These are phyloP conservation scores for Termitomyces sp. DNA, from an alignment of 768 basidiomycete genomes.

Conservation along the genomic window DNA sequence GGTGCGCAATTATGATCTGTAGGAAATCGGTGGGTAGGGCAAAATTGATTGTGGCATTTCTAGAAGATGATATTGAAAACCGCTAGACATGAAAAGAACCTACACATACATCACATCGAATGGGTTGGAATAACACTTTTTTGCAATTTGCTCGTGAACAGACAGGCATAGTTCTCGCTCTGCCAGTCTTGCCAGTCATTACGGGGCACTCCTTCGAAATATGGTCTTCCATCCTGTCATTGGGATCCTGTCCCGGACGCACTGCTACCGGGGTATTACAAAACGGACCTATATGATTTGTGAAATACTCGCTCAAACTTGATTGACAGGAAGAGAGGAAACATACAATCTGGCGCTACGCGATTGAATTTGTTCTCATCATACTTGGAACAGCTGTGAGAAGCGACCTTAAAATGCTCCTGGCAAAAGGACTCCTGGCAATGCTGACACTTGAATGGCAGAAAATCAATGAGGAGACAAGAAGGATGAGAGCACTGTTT, in stretches of 20 bases:
- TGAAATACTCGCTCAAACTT: not conserved
- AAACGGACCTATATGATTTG: conserved; percentile 51
- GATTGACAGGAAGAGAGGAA: not conserved
- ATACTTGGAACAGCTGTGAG: conserved; percentile 65
- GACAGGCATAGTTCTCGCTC: conserved; percentile 41
- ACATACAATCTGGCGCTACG: conserved; percentile 70
- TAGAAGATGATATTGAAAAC: conserved; percentile 19
- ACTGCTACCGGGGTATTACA: conserved; percentile 74
- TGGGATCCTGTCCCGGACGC: conserved; percentile 75
- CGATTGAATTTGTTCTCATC: conserved; percentile 69
- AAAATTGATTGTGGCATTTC: conserved; percentile 72
- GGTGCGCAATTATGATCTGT: conserved; percentile 56
- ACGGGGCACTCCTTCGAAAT: conserved; percentile 61
- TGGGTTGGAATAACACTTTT: conserved; percentile 71
- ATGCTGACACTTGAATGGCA: conserved; percentile 84
- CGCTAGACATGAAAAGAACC: not conserved
- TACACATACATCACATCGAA: conserved; percentile 63
- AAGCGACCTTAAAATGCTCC: conserved; percentile 69
- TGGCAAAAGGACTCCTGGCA: conserved; percentile 68
- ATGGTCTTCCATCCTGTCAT: conserved; percentile 75
- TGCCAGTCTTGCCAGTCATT: conserved; percentile 54
- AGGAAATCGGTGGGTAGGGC: conserved; percentile 76
- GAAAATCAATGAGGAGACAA: conserved; percentile 75
- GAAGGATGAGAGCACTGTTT: conserved; percentile 63
- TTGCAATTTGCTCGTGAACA: conserved; percentile 62